A percentile compares a stretch with the other conserved stretches of the same genome.
These are phyloP conservation scores for Globisporangium echinulatum DNA, from an alignment of 352 stramenopile species.

Conservation along the genomic window DNA sequence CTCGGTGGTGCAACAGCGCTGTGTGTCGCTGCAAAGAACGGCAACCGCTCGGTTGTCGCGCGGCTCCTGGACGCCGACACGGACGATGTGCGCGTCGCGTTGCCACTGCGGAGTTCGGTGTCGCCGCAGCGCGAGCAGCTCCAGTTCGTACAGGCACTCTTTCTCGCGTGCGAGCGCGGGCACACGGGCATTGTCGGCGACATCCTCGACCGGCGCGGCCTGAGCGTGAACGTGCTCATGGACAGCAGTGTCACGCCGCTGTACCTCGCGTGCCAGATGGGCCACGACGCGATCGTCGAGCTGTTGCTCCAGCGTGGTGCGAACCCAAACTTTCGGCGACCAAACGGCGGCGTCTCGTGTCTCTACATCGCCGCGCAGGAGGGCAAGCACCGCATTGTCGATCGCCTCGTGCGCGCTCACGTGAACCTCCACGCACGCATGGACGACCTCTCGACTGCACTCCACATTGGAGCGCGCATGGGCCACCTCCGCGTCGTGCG, in stretches of 20 bases:
- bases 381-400: slow-evolving; percentile 58
- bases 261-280: slow-evolving; percentile 84
- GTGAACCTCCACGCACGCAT: slow-evolving; percentile 64
- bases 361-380: slow-evolving; percentile 80
- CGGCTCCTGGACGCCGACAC: slow-evolving; percentile 40
- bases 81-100: slow-evolving; percentile 7
- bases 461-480: slow-evolving; percentile 81
- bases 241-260: slow-evolving; percentile 74
- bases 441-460: slow-evolving; percentile 68
- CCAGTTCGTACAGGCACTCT: slow-evolving; percentile 62
- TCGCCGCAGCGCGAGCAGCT: slow-evolving; percentile 11
- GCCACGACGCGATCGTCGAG: slow-evolving; percentile 52
- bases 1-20: slow-evolving; percentile 54
- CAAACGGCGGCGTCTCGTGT: slow-evolving; percentile 57
- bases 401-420: slow-evolving; percentile 33
- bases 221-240: slow-evolving; percentile 71
- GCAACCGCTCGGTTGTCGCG: slow-evolving; percentile 44
- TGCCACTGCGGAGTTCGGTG: slow-evolving; percentile 5
- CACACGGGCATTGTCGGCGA: slow-evolving; percentile 61
- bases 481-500: slow-evolving; percentile 49
- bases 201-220: slow-evolving; percentile 40
- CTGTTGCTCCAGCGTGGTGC: slow-evolving; percentile 51
- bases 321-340: slow-evolving; percentile 58
- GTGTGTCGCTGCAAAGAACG: slow-evolving; percentile 75
- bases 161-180: slow-evolving; percentile 71